Evolutionary conservation across 163 green algal genomes (phyloP).

Genomic region (Botryococcus braunii): DNA sequence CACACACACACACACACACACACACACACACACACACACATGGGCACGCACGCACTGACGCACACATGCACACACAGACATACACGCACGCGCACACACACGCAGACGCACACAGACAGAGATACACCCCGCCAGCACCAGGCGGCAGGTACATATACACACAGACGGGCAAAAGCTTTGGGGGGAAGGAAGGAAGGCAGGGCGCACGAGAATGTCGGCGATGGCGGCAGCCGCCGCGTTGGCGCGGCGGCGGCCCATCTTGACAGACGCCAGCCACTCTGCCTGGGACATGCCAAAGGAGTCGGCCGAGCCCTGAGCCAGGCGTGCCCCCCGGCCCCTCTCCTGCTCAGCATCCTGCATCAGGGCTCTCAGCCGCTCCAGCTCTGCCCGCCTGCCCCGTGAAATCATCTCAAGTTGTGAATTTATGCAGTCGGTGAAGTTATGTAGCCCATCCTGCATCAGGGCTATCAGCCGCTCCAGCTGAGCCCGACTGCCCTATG

Average conservation of each 20-base stretch:
- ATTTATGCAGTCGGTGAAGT: no score
- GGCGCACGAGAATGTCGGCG: neutral
- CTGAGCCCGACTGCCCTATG: slow-evolving; percentile 8
- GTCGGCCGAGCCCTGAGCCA: slow-evolving; percentile 2
- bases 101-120: no score
- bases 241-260: slow-evolving; percentile 7
- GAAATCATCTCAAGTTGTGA: no score
- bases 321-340: slow-evolving; percentile 13
- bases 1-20: no score
- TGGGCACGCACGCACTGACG: no score
- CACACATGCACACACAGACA: no score
- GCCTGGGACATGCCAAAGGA: slow-evolving; percentile 15
- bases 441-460: slow-evolving; percentile 36
- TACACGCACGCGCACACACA: no score
- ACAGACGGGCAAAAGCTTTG: no score
- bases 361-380: slow-evolving; percentile 13
- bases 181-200: no score
- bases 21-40: no score
- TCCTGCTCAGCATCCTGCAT: slow-evolving; percentile 36
- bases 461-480: slow-evolving; percentile 13
- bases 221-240: neutral
- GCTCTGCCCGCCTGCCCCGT: slow-evolving; percentile 8
- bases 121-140: no score
- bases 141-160: no score
- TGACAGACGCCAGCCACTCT: slow-evolving; percentile 35